Evolutionary conservation across 768 basidiomycete species (phyloP).

Genomic region (Russula sp.): DNA sequence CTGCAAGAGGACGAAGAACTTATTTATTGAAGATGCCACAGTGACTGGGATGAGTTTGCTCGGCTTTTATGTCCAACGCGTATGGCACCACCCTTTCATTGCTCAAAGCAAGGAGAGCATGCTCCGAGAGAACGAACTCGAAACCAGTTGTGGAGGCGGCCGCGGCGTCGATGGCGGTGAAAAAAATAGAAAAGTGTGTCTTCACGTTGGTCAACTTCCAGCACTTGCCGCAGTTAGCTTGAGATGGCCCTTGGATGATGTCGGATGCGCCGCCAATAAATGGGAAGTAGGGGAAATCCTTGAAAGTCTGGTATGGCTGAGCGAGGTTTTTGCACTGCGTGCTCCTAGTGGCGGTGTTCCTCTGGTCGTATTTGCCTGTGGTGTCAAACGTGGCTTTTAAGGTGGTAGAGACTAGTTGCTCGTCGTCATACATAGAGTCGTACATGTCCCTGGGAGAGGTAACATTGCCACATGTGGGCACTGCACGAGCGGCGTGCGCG

Average conservation of each 20-base stretch:
- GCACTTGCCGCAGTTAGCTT: conserved; percentile 54
- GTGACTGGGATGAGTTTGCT: too few species aligned
- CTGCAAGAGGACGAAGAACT: too few species aligned
- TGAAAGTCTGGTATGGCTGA: conserved; percentile 52
- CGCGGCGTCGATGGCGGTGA: conserved; percentile 58
- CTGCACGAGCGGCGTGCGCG: neutral
- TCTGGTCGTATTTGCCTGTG: too few species aligned
- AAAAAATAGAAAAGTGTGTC: conserved; percentile 40
- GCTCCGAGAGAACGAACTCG: too few species aligned
- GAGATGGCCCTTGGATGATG: conserved; percentile 38
- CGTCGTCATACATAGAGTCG: neutral
- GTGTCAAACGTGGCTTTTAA: too few species aligned
- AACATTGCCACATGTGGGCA: neutral
- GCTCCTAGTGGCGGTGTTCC: too few species aligned
- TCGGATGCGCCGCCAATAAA: conserved; percentile 55
- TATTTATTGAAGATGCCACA: too few species aligned
- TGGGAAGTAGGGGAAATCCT: conserved; percentile 55
- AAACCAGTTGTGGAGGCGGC: too few species aligned
- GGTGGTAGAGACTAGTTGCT: neutral
- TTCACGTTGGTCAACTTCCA: conserved; percentile 54
- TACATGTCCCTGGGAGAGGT: neutral
- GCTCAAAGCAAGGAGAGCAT: too few species aligned
- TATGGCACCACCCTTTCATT: too few species aligned
- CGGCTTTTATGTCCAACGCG: too few species aligned
- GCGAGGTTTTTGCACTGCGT: too few species aligned